Evolutionary conservation across 2,329 filamentous ascomycete species (phyloP), one percentile per base, ranked within the genome.

Genomic region (Paecilomyces dactylethromorphus): DNA sequence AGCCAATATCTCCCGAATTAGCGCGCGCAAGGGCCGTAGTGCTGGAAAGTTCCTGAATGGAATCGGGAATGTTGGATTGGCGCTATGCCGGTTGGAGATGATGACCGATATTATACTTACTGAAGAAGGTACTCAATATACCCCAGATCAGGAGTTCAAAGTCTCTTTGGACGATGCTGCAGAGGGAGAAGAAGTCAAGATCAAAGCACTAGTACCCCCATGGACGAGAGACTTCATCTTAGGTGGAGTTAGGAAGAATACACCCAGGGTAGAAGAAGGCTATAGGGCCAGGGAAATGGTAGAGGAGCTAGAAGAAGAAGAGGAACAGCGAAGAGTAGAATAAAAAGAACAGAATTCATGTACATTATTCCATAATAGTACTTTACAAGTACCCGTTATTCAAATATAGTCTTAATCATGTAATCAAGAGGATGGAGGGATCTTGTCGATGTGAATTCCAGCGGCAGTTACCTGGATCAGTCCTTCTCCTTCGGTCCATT

Each of bases 21-120:
- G 78, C 21, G 74, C 72, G 32, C 64, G 82, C 71, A 77, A 72
- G 82, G 88, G 69, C 18, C 86, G 91, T 65, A 87, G 86, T 62
- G 87, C 88, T 0, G 94, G 93, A 51, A 96, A 90, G 71, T 92
- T 90, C 78, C 79, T 97, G 56, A 79, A 79, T 32, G 88, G 90
- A 0, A 79, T 93, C 13, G 93, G 92, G 0, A 96, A 97, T 70
- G 76, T 97, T 31, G 94, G 94, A 1, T 79, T 99, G 56, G 93
- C 87, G 1, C 76, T 97, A 64, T 97, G 93, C 71, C 86, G 93
- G 26, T 76, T 97, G 65, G 92, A 96, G 77, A 87, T 88, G 70
- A 97, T 97, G 92, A 96, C 91, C 4, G 88, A 91, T 69, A 78
- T 94, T 54, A 79, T 80, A 33, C 77, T 94, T 57, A 89, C 88